A percentile compares a stretch with the other conserved stretches of the same genome.
Evolutionary conservation across 2,329 filamentous ascomycete species (phyloP).

Genomic region (Aspergillus japonicus): DNA sequence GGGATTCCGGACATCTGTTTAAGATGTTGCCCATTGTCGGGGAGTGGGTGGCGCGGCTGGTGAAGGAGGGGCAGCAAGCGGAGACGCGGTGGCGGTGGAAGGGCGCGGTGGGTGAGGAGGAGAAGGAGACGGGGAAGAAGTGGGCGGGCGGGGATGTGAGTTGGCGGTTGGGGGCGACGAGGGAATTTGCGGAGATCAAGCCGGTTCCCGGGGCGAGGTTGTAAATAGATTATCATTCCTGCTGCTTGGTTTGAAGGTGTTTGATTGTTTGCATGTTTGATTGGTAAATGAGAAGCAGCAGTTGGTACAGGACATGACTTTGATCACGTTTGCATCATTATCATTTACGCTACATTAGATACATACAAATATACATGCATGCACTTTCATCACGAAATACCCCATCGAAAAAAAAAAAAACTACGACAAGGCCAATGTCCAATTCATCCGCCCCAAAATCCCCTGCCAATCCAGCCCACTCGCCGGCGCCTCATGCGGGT

Average conservation of each 20-base stretch:
- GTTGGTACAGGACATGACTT: too few species aligned
- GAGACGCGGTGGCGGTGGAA: conserved; percentile 56
- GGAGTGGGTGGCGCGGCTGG: conserved; percentile 52
- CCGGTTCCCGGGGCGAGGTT: conserved; percentile 22
- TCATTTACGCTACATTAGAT: neutral
- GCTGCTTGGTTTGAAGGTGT: too few species aligned
- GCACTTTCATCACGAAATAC: too few species aligned
- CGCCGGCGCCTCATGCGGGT: neutral
- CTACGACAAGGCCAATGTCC: conserved; percentile 4
- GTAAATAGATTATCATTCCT: neutral
- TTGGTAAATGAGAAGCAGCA: too few species aligned
- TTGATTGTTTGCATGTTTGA: too few species aligned
- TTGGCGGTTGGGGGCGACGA: conserved; percentile 46
- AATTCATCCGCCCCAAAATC: conserved; percentile 1
- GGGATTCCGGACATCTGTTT: conserved; percentile 63
- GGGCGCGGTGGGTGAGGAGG: conserved; percentile 15
- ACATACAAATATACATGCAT: too few species aligned
- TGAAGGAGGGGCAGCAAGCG: conserved; percentile 40
- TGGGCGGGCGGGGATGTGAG: conserved; percentile 48
- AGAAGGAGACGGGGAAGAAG: conserved; percentile 29
- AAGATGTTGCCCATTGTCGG: conserved; percentile 64
- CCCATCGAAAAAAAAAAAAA: neutral
- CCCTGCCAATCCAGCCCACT: conserved; percentile 3
- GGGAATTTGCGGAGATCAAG: conserved; percentile 27
- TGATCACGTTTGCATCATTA: too few species aligned